Percentiles rank a stretch among this genome's conserved stretches.
Conservation (phyloP, 2,329 filamentous ascomycete species). For the Whalleya microplaca region DNA sequence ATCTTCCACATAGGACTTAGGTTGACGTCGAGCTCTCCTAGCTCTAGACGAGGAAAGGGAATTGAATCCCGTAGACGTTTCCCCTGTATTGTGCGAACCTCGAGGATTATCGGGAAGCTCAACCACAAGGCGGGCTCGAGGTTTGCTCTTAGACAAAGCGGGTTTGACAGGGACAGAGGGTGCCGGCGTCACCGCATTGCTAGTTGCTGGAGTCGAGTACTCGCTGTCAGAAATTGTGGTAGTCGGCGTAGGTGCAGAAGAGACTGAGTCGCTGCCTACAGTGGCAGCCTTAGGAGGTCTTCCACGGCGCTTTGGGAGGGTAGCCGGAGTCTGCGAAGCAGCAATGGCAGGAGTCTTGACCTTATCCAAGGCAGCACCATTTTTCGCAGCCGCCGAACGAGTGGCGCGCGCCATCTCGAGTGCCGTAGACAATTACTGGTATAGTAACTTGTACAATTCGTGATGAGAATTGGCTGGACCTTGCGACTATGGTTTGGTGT, state of each 20-base stretch:
- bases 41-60: conserved; percentile 16
- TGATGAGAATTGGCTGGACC: not conserved
- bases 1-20: conserved; percentile 35
- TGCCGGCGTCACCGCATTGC: conserved; percentile 45
- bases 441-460: not conserved
- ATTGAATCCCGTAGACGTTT: conserved; percentile 35
- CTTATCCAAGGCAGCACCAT: not conserved
- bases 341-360: not conserved
- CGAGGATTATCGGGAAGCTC: conserved; percentile 40
- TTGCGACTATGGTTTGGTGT: not conserved
- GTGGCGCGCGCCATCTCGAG: conserved; percentile 31
- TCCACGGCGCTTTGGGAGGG: conserved; percentile 33
- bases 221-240: conserved; percentile 40
- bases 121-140: conserved; percentile 34
- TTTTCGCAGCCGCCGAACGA: conserved; percentile 17
- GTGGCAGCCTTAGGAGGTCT: conserved; percentile 33
- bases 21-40: conserved; percentile 30
- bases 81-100: conserved; percentile 47
- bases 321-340: not conserved
- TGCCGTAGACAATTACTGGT: not conserved
- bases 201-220: conserved; percentile 49
- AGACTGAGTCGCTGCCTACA: conserved; percentile 37
- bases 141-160: conserved; percentile 14
- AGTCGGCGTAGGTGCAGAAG: conserved; percentile 41
- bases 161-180: conserved; percentile 29